A percentile compares a stretch with the other conserved stretches of the same genome.
These are phyloP conservation scores for Aspergillus sp. DNA, from an alignment of 2,329 filamentous ascomycete species.

Conservation along the genomic window DNA sequence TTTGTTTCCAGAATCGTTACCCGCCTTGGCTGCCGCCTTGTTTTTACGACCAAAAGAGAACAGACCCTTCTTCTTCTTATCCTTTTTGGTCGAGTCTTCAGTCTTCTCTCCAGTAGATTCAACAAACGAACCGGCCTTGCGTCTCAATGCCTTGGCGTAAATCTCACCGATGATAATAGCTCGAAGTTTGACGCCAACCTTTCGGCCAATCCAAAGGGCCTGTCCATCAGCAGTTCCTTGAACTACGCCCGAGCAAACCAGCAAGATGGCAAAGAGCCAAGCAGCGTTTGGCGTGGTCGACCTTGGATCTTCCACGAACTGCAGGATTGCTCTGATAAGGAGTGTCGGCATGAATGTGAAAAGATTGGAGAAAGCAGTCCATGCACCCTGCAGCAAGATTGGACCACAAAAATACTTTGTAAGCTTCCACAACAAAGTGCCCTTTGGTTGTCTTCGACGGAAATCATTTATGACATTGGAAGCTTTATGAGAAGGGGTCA, in stretches of 20 bases:
- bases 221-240: conserved; percentile 81
- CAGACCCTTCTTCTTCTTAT: conserved; percentile 39
- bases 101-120: conserved; percentile 67
- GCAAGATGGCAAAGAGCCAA: conserved; percentile 90
- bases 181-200: conserved; percentile 86
- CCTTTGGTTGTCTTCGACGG: conserved; percentile 77
- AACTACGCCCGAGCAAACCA: conserved; percentile 76
- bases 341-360: conserved; percentile 91
- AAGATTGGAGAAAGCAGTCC: conserved; percentile 73
- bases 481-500: conserved; percentile 83
- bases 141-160: conserved; percentile 88
- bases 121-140: conserved; percentile 75
- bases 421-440: conserved; percentile 72
- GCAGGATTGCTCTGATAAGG: conserved; percentile 81
- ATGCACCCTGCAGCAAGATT: conserved; percentile 71
- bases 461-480: conserved; percentile 75
- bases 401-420: conserved; percentile 76
- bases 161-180: conserved; percentile 97
- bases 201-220: conserved; percentile 87
- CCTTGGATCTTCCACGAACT: conserved; percentile 84
- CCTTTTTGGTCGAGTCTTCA: conserved; percentile 34
- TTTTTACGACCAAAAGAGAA: conserved; percentile 57
- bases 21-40: conserved; percentile 19
- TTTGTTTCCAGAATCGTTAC: conserved; percentile 11
- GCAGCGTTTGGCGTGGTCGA: conserved; percentile 76